Evolutionary conservation across 352 stramenopile genomes (phyloP), one percentile per base, ranked within the genome.

Genomic region (Globisporangium abappressorium): DNA sequence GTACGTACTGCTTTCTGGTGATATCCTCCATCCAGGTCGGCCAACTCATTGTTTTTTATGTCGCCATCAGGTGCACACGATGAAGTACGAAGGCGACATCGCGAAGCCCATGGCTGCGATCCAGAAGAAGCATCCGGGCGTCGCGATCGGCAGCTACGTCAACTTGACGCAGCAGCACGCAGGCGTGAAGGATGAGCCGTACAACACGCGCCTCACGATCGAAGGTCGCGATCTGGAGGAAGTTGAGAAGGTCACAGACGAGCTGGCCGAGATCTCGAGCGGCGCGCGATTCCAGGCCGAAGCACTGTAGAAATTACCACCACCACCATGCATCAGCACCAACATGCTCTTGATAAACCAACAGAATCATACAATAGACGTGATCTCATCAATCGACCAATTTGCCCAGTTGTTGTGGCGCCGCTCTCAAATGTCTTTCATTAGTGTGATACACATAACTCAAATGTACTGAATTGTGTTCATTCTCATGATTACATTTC

Each of bases 121-220:
- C 56, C 83, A 92, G 65, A 89, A 91, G 33, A 66, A 76, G 18
- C 77, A 92, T 62, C 82, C 86, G 49, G 71, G 79, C 62, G 81
- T 94, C 65, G 74, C 81, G 3, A 94, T 96, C 49, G 88, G 88
- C 26, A 94, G 88, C 78, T 96, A 96, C 70, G 68, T 95, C 56
- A 96, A 95, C 69, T 69, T 92, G 47, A 85, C 84, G 30, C 76
- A 83, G 26, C 75, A 91, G 57, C 79, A 91, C 41, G 85, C 72
- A 0, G 80, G 81, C 41, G 62, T 77, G 33, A 72, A 71, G 26
- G 86, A 94, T 68, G 70, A 73, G 30, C 84, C 75, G 18, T 92
- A 88, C 61, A 93, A 89, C 63, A 91, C 83, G 54, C 75, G 78
- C 4, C 75, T 93, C 47, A 91, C 85, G 4, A 77, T 93, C 62